These are phyloP conservation scores for Cutaneotrichosporon mucoides DNA, from an alignment of 1,284 basidiomycete genomes.

Conservation along the genomic window DNA sequence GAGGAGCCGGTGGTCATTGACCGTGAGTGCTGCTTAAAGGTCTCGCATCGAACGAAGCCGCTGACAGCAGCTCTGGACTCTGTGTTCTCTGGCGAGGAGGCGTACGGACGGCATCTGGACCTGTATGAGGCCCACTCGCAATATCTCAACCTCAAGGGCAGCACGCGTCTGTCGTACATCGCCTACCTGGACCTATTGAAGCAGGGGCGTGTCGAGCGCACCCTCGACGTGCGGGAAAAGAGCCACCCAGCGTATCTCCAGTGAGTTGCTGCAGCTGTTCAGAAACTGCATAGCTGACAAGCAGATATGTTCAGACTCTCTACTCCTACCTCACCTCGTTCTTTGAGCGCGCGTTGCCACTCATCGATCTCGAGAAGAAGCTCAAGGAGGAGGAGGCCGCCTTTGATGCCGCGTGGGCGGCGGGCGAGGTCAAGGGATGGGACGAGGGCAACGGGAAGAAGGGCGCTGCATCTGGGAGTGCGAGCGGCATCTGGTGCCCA, in stretches of 20 bases:
- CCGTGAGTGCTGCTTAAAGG: constrained; percentile 45
- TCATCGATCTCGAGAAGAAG: constrained; percentile 72
- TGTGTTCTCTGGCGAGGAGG: constrained; percentile 93
- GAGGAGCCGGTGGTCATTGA: constrained; percentile 61
- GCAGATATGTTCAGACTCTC: constrained; percentile 74
- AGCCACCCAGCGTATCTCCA: constrained; percentile 70
- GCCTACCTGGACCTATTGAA: constrained; percentile 81
- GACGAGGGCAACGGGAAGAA: constrained; percentile 54
- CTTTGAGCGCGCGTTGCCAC: constrained; percentile 77
- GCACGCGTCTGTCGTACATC: constrained; percentile 76
- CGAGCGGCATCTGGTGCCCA: constrained; percentile 82
- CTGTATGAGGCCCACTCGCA: constrained; percentile 81
- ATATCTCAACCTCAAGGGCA: constrained; percentile 83
- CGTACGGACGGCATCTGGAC: constrained; percentile 90
- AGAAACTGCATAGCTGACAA: not conserved
- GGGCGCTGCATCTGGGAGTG: constrained; percentile 40
- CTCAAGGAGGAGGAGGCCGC: constrained; percentile 62
- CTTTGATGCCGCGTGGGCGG: constrained; percentile 78
- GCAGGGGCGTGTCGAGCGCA: constrained; percentile 52
- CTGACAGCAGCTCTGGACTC: constrained; percentile 66
- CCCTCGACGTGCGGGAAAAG: constrained; percentile 69
- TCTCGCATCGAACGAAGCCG: constrained; percentile 29
- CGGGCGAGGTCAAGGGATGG: constrained; percentile 72
- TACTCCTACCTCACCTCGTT: constrained; percentile 83
- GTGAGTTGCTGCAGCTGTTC: constrained; percentile 53